Conservation (phyloP, 305 asterid genomes). For the Fraxinus velutina region DNA sequence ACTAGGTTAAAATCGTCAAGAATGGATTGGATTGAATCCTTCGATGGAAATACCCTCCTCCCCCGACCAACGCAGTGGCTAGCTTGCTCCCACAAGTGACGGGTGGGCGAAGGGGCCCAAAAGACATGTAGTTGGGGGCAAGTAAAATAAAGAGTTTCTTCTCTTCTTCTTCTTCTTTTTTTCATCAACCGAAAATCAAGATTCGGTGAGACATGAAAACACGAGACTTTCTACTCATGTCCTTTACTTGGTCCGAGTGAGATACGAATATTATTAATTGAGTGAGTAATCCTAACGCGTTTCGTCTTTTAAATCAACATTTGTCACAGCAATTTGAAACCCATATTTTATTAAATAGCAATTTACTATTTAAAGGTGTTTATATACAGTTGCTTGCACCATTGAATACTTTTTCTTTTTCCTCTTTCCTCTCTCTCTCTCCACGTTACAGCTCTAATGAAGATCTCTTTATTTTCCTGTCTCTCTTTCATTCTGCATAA, state of each 20-base stretch:
- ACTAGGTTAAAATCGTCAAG: neutral
- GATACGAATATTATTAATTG: neutral
- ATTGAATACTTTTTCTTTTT: neutral
- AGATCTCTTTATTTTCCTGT: conserved; percentile 17
- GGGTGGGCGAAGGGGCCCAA: neutral
- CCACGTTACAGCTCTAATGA: conserved; percentile 15
- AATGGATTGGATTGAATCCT: neutral
- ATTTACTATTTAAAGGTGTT: neutral
- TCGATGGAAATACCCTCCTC: neutral
- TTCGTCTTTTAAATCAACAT: neutral
- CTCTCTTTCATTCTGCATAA: conserved; percentile 35
- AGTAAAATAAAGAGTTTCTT: neutral
- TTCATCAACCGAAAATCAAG: neutral
- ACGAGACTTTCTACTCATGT: neutral
- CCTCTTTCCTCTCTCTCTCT: neutral
- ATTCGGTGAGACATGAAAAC: neutral
- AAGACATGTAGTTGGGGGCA: neutral
- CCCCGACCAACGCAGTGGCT: neutral
- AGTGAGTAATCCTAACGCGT: neutral
- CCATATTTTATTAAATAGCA: neutral
- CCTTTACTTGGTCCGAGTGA: neutral
- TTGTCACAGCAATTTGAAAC: neutral
- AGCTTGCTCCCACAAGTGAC: neutral
- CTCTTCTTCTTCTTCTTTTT: neutral
- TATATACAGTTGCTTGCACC: neutral